These are phyloP conservation scores for Crithidia expoeki DNA, from an alignment of 208 protist genomes.

Conservation along the genomic window DNA sequence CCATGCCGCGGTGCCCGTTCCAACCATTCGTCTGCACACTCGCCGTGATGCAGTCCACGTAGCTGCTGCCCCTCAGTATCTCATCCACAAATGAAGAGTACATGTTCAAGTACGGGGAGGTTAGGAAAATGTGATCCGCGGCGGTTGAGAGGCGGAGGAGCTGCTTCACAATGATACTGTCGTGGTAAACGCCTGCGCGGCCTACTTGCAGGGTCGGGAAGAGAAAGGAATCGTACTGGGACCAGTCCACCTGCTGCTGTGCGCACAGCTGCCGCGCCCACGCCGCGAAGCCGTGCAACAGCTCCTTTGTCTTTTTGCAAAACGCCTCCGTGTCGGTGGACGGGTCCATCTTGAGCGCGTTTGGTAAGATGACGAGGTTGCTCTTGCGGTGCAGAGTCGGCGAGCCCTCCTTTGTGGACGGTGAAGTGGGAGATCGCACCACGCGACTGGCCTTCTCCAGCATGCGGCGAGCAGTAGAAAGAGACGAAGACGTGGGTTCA, in stretches of 20 bases:
- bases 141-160: slow-evolving; percentile 44
- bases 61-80: slow-evolving; percentile 35
- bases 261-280: slow-evolving; percentile 28
- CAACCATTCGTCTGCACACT: slow-evolving; percentile 81
- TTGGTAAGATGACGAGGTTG: slow-evolving; percentile 68
- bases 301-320: slow-evolving; percentile 17
- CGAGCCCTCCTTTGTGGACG: slow-evolving; percentile 5
- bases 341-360: slow-evolving; percentile 50
- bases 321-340: slow-evolving; percentile 45
- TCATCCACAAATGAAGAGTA: slow-evolving; percentile 63
- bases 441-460: slow-evolving; percentile 1
- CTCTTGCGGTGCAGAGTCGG: slow-evolving; percentile 56
- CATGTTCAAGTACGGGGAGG: slow-evolving; percentile 89
- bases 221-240: slow-evolving; percentile 61
- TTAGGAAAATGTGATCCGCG: slow-evolving; percentile 63
- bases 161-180: slow-evolving; percentile 55
- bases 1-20: slow-evolving; percentile 62
- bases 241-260: slow-evolving; percentile 23
- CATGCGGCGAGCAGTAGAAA: neutral
- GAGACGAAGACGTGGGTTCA: neutral
- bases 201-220: slow-evolving; percentile 85
- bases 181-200: slow-evolving; percentile 65
- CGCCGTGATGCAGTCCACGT: slow-evolving; percentile 73
- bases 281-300: slow-evolving; percentile 51
- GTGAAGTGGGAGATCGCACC: slow-evolving; percentile 3